Evolutionary conservation across 331 rosid genomes (phyloP), one percentile per base, ranked within the genome.

Genomic region (Quercus phellos): DNA sequence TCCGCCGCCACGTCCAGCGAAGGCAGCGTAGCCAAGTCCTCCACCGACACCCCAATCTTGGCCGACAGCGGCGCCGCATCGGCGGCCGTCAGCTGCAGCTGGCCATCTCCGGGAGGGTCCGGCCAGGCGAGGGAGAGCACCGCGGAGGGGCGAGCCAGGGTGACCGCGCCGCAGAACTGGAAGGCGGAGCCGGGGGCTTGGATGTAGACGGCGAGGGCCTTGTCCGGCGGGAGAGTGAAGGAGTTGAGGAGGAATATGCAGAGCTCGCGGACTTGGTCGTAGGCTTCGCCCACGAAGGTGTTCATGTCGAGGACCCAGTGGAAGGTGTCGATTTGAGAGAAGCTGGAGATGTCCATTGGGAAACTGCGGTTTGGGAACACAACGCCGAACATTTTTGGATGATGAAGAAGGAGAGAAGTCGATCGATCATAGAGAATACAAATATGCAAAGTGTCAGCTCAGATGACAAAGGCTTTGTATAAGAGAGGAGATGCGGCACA

Each of bases 241-340:
- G 54, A 76, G 83, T 90, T 89, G 78, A 92, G 84, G 32, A 95
- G 96, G 87, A 92, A 95, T 54, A 95, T 90, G 78, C 99, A 95
- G 68, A 95, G 70, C 55, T 95, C 94, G 79, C 86, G 88, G 46
- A 91, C 81, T 74, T 94, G 94, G 74, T 92, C 97, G 85, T 88
- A 89, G 1, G 90, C 95, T 70, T 92, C 97, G 8, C 97, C 97
- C 17, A 91, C 97, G 85, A 93, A 90, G 50, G 90, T 84, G 87
- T 92, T 94, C 98, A 95, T 90, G 88, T 93, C 97, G 80, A 95
- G 98, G 59, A 95, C 18, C 99, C 99, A 95, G 71, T 95, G 99
- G 85, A 86, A 86, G 70, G 96, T 91, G 78, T 95, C 97, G 88
- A 95, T 90, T 82, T 93, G 98, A 19, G 98, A 71, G 87, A 95